These are phyloP conservation scores for Penicillium sp. DNA, from an alignment of 2,329 filamentous ascomycete species.

Conservation along the genomic window DNA sequence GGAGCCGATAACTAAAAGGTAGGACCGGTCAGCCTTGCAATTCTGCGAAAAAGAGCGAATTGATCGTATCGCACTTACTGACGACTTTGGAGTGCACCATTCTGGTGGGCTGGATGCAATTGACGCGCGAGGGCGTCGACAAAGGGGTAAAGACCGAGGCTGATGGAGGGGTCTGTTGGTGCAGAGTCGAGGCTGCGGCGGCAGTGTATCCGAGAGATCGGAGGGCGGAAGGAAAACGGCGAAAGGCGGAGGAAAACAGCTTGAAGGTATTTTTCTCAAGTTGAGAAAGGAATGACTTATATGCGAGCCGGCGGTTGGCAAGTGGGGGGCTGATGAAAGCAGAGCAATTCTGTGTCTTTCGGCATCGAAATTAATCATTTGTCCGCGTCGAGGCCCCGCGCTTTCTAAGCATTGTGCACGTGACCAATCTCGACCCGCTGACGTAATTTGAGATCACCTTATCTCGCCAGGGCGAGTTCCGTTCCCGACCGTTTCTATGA, in stretches of 20 bases:
- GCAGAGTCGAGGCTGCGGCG: slow-evolving; percentile 63
- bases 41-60: slow-evolving; percentile 7
- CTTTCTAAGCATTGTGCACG: slow-evolving; percentile 19
- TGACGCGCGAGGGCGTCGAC: slow-evolving; percentile 40
- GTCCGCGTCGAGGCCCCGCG: slow-evolving; percentile 19
- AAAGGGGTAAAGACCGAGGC: slow-evolving; percentile 31
- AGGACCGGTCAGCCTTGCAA: too few species aligned
- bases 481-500: too few species aligned
- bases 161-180: slow-evolving; percentile 51
- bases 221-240: slow-evolving; percentile 60
- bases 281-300: slow-evolving; percentile 10
- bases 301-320: slow-evolving; percentile 8
- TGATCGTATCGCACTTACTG: slow-evolving; percentile 52
- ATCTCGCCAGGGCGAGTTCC: too few species aligned
- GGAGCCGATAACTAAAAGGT: slow-evolving; percentile 68
- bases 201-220: slow-evolving; percentile 68
- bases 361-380: slow-evolving; percentile 18
- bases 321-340: slow-evolving; percentile 19
- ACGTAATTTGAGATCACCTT: too few species aligned
- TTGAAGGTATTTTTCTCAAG: slow-evolving; percentile 57
- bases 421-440: slow-evolving; percentile 15
- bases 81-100: slow-evolving; percentile 93
- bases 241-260: slow-evolving; percentile 82
- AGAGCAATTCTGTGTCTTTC: slow-evolving; percentile 11
- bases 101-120: slow-evolving; percentile 37